phyloP scores from a whole-genome alignment of 371 early-diverging fungal genomes.

The Mucor piriformis region DNA sequence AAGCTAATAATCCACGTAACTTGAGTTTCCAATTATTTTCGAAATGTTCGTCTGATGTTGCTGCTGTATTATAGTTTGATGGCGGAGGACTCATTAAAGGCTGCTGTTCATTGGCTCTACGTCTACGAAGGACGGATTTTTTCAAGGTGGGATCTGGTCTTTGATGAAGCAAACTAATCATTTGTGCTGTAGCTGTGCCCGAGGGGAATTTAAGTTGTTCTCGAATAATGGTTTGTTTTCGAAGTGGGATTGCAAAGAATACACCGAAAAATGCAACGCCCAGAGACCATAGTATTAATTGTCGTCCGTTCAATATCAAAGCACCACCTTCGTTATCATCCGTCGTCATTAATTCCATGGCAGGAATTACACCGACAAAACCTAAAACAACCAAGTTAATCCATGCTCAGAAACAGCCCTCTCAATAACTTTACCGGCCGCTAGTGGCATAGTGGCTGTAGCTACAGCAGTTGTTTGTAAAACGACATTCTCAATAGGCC shows the following conservation, averaged over 20 bases:
- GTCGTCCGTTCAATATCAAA: constrained; percentile 45
- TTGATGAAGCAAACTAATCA: constrained; percentile 80
- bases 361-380: constrained; percentile 81
- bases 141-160: constrained; percentile 23
- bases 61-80: not conserved
- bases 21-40: constrained; percentile 67
- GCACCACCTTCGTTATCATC: constrained; percentile 53
- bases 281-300: constrained; percentile 78
- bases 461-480: constrained; percentile 84
- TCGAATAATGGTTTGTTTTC: constrained; percentile 77
- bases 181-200: constrained; percentile 87
- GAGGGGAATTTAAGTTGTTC: constrained; percentile 86
- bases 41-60: constrained; percentile 19
- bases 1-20: constrained; percentile 50
- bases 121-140: not conserved
- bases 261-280: constrained; percentile 88
- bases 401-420: not conserved
- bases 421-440: constrained; percentile 58
- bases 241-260: constrained; percentile 86
- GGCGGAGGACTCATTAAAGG: constrained; percentile 1
- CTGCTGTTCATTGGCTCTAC: not conserved
- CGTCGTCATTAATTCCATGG: constrained; percentile 65
- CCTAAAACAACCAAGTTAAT: constrained; percentile 41
- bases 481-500: constrained; percentile 81
- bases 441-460: constrained; percentile 85